phyloP scores from a whole-genome alignment of 2,329 filamentous ascomycete species.

The Colletotrichum caudatum region DNA sequence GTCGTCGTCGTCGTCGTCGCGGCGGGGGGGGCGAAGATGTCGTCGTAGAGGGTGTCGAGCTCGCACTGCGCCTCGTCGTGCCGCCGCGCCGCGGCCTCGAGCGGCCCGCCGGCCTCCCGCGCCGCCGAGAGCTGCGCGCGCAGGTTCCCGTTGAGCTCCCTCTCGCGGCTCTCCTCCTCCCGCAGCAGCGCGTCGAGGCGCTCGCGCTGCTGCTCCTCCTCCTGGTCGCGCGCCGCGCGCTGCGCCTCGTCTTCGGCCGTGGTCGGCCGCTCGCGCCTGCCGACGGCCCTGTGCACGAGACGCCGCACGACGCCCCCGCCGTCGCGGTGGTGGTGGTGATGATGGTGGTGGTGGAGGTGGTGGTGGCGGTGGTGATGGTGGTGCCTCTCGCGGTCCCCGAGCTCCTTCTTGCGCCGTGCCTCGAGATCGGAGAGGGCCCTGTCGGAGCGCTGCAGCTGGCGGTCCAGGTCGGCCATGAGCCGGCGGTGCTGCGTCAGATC shows the following conservation, averaged over 20 bases:
- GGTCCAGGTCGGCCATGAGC: conserved; percentile 60
- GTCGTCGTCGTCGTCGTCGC: conserved; percentile 50
- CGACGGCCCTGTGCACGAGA: conserved; percentile 63
- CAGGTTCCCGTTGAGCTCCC: conserved; percentile 57
- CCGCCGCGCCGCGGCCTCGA: conserved; percentile 52
- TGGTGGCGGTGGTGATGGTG: conserved; percentile 44
- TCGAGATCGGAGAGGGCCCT: conserved; percentile 56
- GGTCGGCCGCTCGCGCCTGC: conserved; percentile 53
- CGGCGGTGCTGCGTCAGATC: conserved; percentile 59
- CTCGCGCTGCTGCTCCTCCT: conserved; percentile 50
- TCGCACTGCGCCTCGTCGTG: conserved; percentile 58
- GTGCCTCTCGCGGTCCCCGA: conserved; percentile 65
- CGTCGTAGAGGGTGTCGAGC: conserved; percentile 64
- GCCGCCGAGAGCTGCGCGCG: conserved; percentile 56
- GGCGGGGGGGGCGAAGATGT: conserved; percentile 63
- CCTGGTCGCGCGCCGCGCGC: conserved; percentile 65
- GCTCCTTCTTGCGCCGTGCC: conserved; percentile 58
- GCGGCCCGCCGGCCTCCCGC: conserved; percentile 48
- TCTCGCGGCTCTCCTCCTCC: conserved; percentile 59
- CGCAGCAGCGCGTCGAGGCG: conserved; percentile 63
- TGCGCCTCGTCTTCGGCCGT: conserved; percentile 25
- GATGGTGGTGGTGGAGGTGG: too few species aligned
- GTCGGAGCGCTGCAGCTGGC: conserved; percentile 53
- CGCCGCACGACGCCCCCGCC: conserved; percentile 63
- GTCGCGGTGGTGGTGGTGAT: too few species aligned